phyloP scores from a whole-genome alignment of 257 asterid species.

The Nicotiana benthamiana region DNA sequence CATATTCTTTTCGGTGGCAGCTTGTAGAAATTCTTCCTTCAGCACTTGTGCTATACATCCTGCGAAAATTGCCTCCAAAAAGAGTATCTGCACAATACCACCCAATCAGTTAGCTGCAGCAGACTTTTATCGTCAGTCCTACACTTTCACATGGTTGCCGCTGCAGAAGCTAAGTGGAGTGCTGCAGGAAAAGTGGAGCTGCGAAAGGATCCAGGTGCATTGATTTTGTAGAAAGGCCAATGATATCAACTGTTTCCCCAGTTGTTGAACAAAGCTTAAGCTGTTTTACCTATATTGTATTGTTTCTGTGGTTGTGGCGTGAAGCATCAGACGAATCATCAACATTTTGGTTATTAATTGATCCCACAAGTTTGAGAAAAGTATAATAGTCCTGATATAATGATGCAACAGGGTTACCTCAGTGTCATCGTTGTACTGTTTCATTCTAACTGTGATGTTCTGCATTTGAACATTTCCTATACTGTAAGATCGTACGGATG shows the following conservation, averaged over 20 bases:
- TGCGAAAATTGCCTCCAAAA: conserved; percentile 66
- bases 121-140: not conserved
- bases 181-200: not conserved
- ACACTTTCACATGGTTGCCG: not conserved
- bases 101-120: conserved; percentile 35
- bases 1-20: conserved; percentile 12
- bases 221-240: not conserved
- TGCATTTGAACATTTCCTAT: not conserved
- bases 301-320: not conserved
- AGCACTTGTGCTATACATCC: conserved; percentile 63
- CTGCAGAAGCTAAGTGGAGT: not conserved
- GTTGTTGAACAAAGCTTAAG: not conserved
- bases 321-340: not conserved
- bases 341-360: not conserved
- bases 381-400: not conserved
- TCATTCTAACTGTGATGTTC: not conserved
- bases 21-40: conserved; percentile 70
- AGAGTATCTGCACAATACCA: conserved; percentile 52
- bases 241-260: not conserved
- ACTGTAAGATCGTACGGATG: not conserved
- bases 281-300: not conserved
- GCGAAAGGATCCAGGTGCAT: not conserved
- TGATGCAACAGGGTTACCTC: not conserved
- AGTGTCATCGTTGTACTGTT: not conserved
- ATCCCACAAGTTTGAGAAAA: not conserved